Evolutionary conservation across 2,329 filamentous ascomycete genomes (phyloP).

Genomic region (Macroventuria anomochaeta): DNA sequence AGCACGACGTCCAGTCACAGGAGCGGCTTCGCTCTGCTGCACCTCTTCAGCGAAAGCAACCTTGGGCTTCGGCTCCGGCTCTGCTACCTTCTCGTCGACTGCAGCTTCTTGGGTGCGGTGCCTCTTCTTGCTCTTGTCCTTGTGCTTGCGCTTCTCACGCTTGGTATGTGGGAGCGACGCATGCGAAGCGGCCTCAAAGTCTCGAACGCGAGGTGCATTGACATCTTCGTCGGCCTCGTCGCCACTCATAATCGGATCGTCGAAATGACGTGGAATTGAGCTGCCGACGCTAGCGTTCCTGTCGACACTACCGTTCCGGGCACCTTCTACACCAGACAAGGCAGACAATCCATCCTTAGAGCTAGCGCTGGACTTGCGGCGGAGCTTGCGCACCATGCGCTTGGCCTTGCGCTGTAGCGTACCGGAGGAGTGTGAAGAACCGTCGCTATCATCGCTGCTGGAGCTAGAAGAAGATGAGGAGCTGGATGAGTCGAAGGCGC

Average conservation of each 20-base stretch:
- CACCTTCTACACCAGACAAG: constrained; percentile 50
- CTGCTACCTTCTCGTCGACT: constrained; percentile 34
- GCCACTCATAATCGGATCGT: constrained; percentile 55
- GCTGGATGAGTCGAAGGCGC: constrained; percentile 76
- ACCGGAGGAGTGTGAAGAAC: constrained; percentile 68
- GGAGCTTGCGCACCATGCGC: constrained; percentile 73
- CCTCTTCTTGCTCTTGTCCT: constrained; percentile 54
- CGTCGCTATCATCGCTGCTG: constrained; percentile 68
- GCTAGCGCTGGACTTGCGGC: constrained; percentile 77
- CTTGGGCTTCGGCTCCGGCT: constrained; percentile 24
- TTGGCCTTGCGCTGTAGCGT: constrained; percentile 78
- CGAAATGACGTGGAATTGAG: constrained; percentile 43
- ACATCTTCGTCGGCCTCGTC: constrained; percentile 62
- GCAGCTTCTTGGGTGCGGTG: constrained; percentile 48
- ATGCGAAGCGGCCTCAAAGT: constrained; percentile 55
- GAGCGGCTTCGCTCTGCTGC: constrained; percentile 29
- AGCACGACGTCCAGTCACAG: constrained; percentile 61
- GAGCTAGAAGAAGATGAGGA: constrained; percentile 57
- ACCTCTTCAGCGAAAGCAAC: constrained; percentile 52
- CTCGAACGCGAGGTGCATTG: constrained; percentile 52
- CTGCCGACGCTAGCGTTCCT: constrained; percentile 26
- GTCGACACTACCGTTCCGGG: constrained; percentile 32
- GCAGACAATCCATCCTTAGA: constrained; percentile 66
- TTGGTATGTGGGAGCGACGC: constrained; percentile 46
- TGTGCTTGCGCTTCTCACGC: constrained; percentile 50